Percentiles rank a stretch among this genome's conserved stretches.
phyloP scores from a whole-genome alignment of 2,329 filamentous ascomycete species.

The Drechmeria coniospora region DNA sequence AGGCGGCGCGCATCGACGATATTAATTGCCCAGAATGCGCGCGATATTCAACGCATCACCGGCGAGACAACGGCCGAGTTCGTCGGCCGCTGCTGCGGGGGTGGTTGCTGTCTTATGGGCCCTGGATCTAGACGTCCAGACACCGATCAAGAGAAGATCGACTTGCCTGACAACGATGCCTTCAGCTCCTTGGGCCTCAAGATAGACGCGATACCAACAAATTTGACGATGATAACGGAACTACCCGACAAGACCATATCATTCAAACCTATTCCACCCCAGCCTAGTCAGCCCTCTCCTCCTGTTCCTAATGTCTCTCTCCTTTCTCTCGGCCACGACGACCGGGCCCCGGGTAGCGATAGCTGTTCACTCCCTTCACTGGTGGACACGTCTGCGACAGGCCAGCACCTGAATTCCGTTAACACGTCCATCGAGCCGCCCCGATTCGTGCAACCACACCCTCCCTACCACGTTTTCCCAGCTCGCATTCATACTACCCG shows the following conservation, averaged over 20 bases:
- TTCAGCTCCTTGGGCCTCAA: conserved; percentile 67
- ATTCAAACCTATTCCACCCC: conserved; percentile 41
- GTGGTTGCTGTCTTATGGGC: conserved; percentile 44
- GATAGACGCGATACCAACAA: conserved; percentile 58
- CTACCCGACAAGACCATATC: conserved; percentile 63
- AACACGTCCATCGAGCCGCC: conserved; percentile 60
- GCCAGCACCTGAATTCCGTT: conserved; percentile 17
- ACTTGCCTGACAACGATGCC: conserved; percentile 65
- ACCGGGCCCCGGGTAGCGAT: no score
- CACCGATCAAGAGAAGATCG: conserved; percentile 35
- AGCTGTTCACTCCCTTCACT: no score
- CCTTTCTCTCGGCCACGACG: conserved; percentile 25
- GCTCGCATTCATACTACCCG: conserved; percentile 75
- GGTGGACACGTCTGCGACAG: conserved; percentile 17
- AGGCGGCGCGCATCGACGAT: conserved; percentile 53
- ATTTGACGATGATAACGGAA: conserved; percentile 54
- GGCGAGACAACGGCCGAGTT: conserved; percentile 47
- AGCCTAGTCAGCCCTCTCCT: conserved; percentile 21
- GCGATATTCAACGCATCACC: conserved; percentile 47
- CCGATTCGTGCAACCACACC: conserved; percentile 82
- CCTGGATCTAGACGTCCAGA: conserved; percentile 25
- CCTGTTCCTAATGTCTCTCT: conserved; percentile 35
- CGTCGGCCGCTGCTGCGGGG: conserved; percentile 48
- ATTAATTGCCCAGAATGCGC: conserved; percentile 47
- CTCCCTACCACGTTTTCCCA: conserved; percentile 80